Evolutionary conservation across 2,329 filamentous ascomycete species (phyloP).

Genomic region (Juglanconis juglandina): DNA sequence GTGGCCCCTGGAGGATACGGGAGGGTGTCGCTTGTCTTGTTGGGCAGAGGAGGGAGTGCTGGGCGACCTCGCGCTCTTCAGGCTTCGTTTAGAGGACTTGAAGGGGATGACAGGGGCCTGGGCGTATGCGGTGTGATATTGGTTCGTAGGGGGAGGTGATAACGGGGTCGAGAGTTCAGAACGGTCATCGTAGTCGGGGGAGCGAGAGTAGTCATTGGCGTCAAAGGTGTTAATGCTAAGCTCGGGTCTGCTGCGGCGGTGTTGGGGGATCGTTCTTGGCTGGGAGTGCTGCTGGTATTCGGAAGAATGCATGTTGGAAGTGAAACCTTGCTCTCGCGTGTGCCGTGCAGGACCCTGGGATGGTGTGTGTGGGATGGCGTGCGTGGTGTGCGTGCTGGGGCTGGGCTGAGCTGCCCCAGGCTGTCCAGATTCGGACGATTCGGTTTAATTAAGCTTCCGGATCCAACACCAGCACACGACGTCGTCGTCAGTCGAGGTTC

Average conservation of each 20-base stretch:
- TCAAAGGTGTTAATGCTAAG: constrained; percentile 33
- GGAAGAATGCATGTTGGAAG: background rate
- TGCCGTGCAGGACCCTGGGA: no score
- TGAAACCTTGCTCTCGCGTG: no score
- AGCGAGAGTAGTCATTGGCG: constrained; percentile 1
- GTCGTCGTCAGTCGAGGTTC: no score
- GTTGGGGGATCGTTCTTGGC: background rate
- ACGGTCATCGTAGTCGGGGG: constrained; percentile 1
- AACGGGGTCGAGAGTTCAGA: constrained; percentile 11
- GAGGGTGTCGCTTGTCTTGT: constrained; percentile 22
- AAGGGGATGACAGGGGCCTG: constrained; percentile 11
- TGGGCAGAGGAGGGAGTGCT: constrained; percentile 10
- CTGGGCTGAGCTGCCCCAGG: no score
- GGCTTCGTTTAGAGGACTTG: constrained; percentile 16
- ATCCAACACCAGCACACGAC: no score
- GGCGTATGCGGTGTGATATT: background rate
- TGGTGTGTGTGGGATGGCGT: no score
- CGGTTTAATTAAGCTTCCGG: no score
- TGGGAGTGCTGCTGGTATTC: background rate
- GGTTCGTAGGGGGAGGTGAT: constrained; percentile 6
- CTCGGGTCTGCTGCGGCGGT: constrained; percentile 32
- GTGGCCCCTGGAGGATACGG: constrained; percentile 26
- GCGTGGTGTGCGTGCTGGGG: no score
- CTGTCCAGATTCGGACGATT: no score
- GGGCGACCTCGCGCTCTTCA: background rate